Base-by-base conservation (phyloP, 768 basidiomycete species). In the Obba rivulosa region DNA sequence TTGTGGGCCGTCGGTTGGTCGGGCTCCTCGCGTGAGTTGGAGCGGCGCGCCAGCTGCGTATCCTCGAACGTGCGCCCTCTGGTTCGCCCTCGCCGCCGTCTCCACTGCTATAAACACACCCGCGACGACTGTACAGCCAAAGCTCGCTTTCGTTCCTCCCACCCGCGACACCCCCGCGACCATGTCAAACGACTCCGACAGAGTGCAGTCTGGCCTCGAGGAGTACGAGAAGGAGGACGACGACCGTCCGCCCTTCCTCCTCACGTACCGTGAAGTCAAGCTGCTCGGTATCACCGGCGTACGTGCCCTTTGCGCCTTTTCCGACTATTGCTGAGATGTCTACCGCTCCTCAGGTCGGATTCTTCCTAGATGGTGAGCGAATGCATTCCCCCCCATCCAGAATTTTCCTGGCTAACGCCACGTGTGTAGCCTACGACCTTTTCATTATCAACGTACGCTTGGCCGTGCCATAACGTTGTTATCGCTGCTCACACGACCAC, bases 331-430 rank as follows among this genome's bases (percentile, higher is more conserved):
- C 25, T 42, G 20, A 37, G 11, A 16, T 43, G 23, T 21, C 34
- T 35, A 14, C 25, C 22, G 16, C 28, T 22, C 13, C 25, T 2
- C 48, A 82, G 81, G 77, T 83, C 43, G 83, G 83, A 7, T 85
- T 85, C 64, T 85, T 85, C 69, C 67, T 85, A 28, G 83, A 85
- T 61, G 83, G 82, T 82, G 49, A 38, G 76, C 61, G 13, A 38
- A 20, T 22, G n/a, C 17, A 28, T 22, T 34, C 17, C 40, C 9
- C 21, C 17, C 23, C 11, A 16, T 43, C 16, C 28, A 9, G 8
- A 35, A 2, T 31, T 16, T 17, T 45, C 31, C 21, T 47, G 45
- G 55, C 43, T 20, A 10, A 17, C 43, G 16, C 13, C 4, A 37
- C n/a, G 21, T 13, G 13, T 41, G 18, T 51, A 81, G 83, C 83